Base-by-base conservation (phyloP, 257 asterid genomes). In the Solanum pinnatisectum region DNA sequence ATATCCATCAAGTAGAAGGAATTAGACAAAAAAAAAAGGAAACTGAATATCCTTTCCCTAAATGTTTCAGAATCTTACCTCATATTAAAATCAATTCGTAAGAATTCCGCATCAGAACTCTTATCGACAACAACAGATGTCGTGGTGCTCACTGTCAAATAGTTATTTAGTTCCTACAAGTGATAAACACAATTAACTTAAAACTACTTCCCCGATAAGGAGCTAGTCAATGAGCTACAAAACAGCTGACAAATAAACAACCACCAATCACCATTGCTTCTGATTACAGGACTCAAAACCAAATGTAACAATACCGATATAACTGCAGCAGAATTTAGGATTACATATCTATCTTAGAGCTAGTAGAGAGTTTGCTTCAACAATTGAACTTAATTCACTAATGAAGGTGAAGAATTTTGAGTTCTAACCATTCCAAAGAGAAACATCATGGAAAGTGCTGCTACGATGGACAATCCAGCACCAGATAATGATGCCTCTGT, bases 401-500 rank as follows among this genome's bases (percentile, higher is more conserved):
- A 30, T 49, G 85, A 46, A 81, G 40, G 67, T 5, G 14, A 81
- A 49, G 78, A n/a, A 49, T 86, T 84, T 85, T 83, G 70, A 82
- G 86, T 88, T 87, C 94, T 87, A 92, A 97, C 99, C 99, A 95
- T 95, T 91, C 99, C 99, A 92, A 97, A 95, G 87, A 96, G 91
- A 90, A 96, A 92, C 89, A 93, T 90, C 98, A 97, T 95, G 88
- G 88, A 90, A 83, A 97, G 83, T 86, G 98, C 98, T 63, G 98
- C 99, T 87, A 93, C 27, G 67, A 97, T 94, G 90, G 99, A 95
- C 93, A 97, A 87, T 67, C 98, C 98, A 92, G 98, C 98, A 89
- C 98, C 99, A 40, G 98, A 95, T 83, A 97, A 84, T 18, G 98
- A 97, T 87, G 99, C 98, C 90, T 97, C 98, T 5, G 98, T 96